Conservation (phyloP, 139 green algal genomes). For the Nannochloris sp. region DNA sequence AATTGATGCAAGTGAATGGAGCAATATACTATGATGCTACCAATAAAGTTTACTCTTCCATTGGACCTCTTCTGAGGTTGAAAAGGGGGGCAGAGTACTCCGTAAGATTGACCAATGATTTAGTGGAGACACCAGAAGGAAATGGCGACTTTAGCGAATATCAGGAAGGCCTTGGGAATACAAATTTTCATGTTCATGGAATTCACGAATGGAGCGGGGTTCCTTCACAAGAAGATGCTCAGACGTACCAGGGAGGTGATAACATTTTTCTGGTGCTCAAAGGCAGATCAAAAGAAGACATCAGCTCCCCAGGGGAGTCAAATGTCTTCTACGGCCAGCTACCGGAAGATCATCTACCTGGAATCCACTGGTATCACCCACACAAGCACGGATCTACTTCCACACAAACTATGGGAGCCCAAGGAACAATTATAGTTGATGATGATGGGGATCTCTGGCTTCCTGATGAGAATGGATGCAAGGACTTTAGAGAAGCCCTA, state of each 20-base stretch:
- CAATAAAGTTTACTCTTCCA: neutral
- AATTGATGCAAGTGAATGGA: neutral
- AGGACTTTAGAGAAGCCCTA: neutral
- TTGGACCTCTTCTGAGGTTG: neutral
- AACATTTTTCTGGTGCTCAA: constrained; percentile 3
- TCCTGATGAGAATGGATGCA: constrained; percentile 4
- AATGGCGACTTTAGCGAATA: no score
- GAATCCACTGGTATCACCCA: constrained; percentile 3
- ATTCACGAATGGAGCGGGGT: neutral
- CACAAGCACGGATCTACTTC: constrained; percentile 3
- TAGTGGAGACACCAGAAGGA: neutral
- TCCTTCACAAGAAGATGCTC: neutral
- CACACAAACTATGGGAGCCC: neutral
- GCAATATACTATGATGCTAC: neutral
- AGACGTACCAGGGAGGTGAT: neutral
- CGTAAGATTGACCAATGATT: constrained; percentile 1
- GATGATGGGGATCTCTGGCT: constrained; percentile 1
- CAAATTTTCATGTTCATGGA: neutral
- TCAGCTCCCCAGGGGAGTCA: neutral
- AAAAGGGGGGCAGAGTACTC: neutral
- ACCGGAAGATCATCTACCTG: neutral
- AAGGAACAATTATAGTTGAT: constrained; percentile 1
- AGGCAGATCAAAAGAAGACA: neutral
- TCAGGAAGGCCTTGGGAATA: neutral
- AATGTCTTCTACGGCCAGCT: neutral